Base-by-base conservation (phyloP, 2,329 filamentous ascomycete species). In the Hawksworthiomyces lignivorus region DNA sequence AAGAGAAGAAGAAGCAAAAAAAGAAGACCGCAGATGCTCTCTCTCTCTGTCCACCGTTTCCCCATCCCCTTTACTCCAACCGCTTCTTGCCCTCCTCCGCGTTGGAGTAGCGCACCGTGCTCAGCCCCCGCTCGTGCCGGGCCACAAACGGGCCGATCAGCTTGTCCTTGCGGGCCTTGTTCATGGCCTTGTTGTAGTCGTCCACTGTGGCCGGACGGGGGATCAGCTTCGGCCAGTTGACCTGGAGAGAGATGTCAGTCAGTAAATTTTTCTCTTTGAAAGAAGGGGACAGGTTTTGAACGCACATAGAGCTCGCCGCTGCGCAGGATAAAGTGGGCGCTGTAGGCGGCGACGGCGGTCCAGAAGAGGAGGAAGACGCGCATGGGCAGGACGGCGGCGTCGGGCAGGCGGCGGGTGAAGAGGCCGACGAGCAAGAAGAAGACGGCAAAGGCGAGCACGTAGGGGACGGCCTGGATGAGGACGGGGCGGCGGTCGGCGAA, bases 31-130 rank as follows among this genome's bases (percentile, higher is more conserved):
- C 28, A 26, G 21, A 44, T 17, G 20, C 27, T 22, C 19, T 34
- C 24, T 36, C 14, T 17, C 36, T 7, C 20, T n/a, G n/a, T n/a
- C n/a, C 10, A 6, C 20, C 7, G 3, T 20, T 11, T 14, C 18
- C 17, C 14, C 15, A n/a, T n/a, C 32, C 5, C 11, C 11, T 8
- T 19, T 75, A 89, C 61, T 98, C 92, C 57, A 94, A 94, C 60
- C 92, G 86, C 76, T 96, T 98, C 75, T 98, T 98, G 40, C 92
- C 92, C 65, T 98, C 92, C 62, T 98, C 92, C 41, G 94, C 78
- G 53, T 84, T 92, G 24, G 87, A 75, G 53, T 94, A 82, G 48
- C 87, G 74, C 32, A 84, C 82, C 50, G 85, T 86, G 64, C 87
- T 95, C 48, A 87, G 75, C 3, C 88, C 87, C 14, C 89, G 73